phyloP scores from a whole-genome alignment of 192 early-diverging fungal species.

The Linnemannia schmuckeri region DNA sequence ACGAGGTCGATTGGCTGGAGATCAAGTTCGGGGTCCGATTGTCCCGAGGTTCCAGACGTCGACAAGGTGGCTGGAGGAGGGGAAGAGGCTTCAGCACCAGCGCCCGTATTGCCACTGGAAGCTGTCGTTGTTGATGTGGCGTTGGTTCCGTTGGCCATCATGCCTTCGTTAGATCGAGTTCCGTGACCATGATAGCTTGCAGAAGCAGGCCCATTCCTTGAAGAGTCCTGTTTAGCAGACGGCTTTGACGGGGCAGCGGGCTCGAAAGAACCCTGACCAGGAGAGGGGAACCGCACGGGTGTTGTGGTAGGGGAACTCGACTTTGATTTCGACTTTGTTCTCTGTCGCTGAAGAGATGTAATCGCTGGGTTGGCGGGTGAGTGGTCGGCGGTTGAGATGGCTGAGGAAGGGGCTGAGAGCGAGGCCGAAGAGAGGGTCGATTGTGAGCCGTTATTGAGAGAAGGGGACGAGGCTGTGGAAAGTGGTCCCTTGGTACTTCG shows the following conservation, averaged over 20 bases:
- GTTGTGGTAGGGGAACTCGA: constrained; percentile 26
- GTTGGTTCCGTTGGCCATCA: background rate
- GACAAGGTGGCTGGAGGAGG: background rate
- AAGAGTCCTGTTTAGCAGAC: background rate
- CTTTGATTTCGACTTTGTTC: constrained; percentile 31
- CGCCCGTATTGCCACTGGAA: background rate
- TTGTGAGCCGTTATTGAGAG: background rate
- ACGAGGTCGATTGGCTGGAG: constrained; percentile 34
- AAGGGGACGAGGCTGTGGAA: background rate
- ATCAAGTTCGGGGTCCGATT: background rate
- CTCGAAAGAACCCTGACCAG: background rate
- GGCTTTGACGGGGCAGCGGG: background rate
- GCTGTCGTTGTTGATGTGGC: background rate
- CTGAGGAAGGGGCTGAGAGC: background rate
- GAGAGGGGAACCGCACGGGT: constrained; percentile 17
- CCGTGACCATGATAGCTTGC: background rate
- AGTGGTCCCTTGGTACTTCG: constrained; percentile 3
- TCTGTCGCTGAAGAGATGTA: constrained; percentile 9
- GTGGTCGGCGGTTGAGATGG: background rate
- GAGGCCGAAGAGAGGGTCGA: background rate
- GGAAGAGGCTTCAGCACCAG: background rate
- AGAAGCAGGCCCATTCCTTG: background rate
- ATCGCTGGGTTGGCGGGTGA: background rate
- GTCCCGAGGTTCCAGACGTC: background rate
- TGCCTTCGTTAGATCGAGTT: constrained; percentile 4